These are phyloP conservation scores for Suillus variegatus DNA, from an alignment of 768 basidiomycete species.

Conservation along the genomic window DNA sequence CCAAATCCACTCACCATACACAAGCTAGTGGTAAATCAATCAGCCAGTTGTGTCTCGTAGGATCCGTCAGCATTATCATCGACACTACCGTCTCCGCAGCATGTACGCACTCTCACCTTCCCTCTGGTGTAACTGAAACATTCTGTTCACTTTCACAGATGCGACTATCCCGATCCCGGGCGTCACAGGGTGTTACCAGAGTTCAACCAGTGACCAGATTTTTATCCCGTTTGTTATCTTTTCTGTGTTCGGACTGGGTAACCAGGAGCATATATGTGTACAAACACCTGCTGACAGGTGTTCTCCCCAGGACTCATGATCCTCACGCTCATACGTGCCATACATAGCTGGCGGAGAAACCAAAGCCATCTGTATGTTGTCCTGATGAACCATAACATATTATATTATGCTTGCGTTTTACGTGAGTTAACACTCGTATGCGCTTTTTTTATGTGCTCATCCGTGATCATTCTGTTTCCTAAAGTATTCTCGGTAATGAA, in stretches of 20 bases:
- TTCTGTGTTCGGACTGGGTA: not conserved
- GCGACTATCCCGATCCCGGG: not conserved
- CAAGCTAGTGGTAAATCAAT: too few relatives aligned
- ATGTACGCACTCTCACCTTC: too few relatives aligned
- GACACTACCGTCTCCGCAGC: too few relatives aligned
- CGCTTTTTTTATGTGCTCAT: not conserved
- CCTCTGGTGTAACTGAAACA: not conserved
- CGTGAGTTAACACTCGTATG: not conserved
- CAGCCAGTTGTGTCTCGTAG: too few relatives aligned
- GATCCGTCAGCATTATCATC: too few relatives aligned
- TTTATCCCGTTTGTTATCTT: not conserved
- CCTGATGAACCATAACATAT: not conserved
- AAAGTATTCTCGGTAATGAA: not conserved
- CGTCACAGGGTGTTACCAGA: not conserved
- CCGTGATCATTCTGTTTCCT: not conserved
- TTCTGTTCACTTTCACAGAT: not conserved
- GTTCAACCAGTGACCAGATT: not conserved
- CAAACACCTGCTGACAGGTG: not conserved
- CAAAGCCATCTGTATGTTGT: not conserved
- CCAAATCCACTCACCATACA: too few relatives aligned
- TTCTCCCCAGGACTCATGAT: not conserved
- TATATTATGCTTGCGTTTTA: not conserved
- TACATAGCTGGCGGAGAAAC: not conserved
- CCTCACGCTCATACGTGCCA: not conserved
- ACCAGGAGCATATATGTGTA: not conserved